phyloP scores from a whole-genome alignment of 2,329 filamentous ascomycete genomes.

The Pseudocercospora ulei region DNA sequence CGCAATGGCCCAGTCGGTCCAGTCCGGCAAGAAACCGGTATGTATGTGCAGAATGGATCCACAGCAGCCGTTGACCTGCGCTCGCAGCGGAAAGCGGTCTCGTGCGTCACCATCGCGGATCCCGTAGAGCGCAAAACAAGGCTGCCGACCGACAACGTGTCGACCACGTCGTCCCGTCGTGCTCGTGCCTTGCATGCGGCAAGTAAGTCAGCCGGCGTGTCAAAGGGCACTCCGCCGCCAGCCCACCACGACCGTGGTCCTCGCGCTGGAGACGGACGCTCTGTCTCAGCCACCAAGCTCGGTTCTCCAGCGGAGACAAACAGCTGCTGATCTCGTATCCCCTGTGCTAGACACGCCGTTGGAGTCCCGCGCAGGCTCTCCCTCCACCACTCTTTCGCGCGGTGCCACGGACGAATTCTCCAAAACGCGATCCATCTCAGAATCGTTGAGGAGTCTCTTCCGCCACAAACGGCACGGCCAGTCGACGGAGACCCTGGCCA shows the following conservation, averaged over 20 bases:
- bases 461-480: slow-evolving; percentile 1
- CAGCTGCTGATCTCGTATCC: too few species aligned
- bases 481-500: too few species aligned
- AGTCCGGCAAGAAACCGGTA: slow-evolving; percentile 6
- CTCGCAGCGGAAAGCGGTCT: slow-evolving; percentile 2
- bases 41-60: not conserved
- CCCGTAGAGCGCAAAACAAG: not conserved
- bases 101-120: slow-evolving; percentile 1
- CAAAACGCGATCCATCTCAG: slow-evolving; percentile 10
- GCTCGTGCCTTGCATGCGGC: too few species aligned
- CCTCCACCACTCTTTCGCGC: not conserved
- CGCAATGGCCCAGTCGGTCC: not conserved
- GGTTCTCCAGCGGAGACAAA: too few species aligned
- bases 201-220: too few species aligned
- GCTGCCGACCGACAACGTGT: not conserved
- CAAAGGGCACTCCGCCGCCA: too few species aligned
- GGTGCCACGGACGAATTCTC: slow-evolving; percentile 8
- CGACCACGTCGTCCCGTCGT: too few species aligned
- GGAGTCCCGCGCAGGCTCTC: too few species aligned
- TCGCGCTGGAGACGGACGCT: too few species aligned
- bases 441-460: slow-evolving; percentile 13
- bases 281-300: too few species aligned
- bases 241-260: too few species aligned
- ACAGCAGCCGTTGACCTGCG: not conserved
- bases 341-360: too few species aligned